Base-by-base conservation (phyloP, 2,329 filamentous ascomycete species). In the Mycogone perniciosa region DNA sequence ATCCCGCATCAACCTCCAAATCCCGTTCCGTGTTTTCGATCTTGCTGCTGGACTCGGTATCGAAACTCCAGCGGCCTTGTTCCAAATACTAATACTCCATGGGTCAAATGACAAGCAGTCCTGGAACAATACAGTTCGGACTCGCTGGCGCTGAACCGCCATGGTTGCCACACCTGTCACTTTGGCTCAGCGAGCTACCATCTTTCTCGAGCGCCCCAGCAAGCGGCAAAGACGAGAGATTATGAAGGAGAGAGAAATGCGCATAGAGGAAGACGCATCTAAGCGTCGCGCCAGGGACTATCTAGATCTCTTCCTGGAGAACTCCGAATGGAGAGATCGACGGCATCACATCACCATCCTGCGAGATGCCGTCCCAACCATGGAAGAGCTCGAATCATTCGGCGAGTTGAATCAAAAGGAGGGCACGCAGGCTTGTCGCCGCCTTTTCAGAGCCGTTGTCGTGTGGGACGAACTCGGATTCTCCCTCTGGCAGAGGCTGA, bases 401-500 rank as follows among this genome's bases (percentile, higher is more conserved):
- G 66, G 66, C 31, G 47, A 54, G 26, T 59, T 70, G 39, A 58
- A 63, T 49, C 64, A 67, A 50, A 61, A 60, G 37, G 62, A 68
- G 38, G 67, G 67, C 50, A 70, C 67, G 4, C 61, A 62, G 35
- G 65, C 64, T 37, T 69, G 67, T 54, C 61, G 67, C 33, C 61
- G 63, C 10, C 58, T 69, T 4, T 70, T 70, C 63, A 69, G 67
- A 54, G 67, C 67, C 29, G 63, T 64, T 8, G 67, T 70, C 37
- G 63, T 70, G 34, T 70, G 67, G 67, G 67, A 70, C 49, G 63
- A 68, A 37, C 59, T 70, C 31, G 67, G 67, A 34, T 64, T 61
- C 46, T 60, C 62, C 33, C 60, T 70, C 34, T 70, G 67, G 67
- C 57, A 62, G 56, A 54, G 53, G 20, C 57, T 64, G 26, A 52